These are phyloP conservation scores for Rhododendron vialii DNA, from an alignment of 148 eudicot species.

Conservation along the genomic window DNA sequence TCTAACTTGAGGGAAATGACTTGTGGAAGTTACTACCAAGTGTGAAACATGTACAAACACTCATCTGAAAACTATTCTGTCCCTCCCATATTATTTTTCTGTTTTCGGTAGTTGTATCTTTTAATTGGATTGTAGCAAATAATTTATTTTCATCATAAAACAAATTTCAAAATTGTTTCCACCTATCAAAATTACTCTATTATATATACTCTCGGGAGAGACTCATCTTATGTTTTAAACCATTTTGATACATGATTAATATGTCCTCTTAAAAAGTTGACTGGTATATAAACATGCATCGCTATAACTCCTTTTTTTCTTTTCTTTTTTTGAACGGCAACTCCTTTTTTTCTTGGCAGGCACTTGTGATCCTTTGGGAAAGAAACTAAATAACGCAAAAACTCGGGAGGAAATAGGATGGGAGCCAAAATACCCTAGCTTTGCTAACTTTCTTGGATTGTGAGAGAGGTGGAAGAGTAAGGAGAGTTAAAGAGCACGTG, in stretches of 20 bases:
- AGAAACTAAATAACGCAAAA: slow-evolving; percentile 67
- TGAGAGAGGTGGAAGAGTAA: not conserved
- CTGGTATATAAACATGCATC: not conserved
- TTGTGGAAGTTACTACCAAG: not conserved
- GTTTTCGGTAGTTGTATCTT: not conserved
- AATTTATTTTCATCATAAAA: not conserved
- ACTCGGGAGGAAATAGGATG: slow-evolving; percentile 61
- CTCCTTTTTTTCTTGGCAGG: slow-evolving; percentile 33
- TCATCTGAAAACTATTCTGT: not conserved
- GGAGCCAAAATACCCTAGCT: slow-evolving; percentile 82
- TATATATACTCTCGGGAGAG: not conserved
- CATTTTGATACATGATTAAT: too few species aligned
- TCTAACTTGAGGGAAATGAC: not conserved
- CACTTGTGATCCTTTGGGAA: slow-evolving; percentile 67
- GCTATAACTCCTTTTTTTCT: not conserved
- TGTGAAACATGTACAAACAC: not conserved
- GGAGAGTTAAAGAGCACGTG: not conserved
- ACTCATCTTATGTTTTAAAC: not conserved
- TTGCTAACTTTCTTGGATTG: slow-evolving; percentile 59
- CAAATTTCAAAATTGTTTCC: not conserved
- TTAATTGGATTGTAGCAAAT: not conserved
- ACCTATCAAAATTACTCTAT: not conserved
- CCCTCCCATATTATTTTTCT: not conserved
- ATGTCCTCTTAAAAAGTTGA: not conserved
- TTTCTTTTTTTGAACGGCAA: too few species aligned